phyloP scores from a whole-genome alignment of 2,329 filamentous ascomycete species.

The Fusarium sp. region DNA sequence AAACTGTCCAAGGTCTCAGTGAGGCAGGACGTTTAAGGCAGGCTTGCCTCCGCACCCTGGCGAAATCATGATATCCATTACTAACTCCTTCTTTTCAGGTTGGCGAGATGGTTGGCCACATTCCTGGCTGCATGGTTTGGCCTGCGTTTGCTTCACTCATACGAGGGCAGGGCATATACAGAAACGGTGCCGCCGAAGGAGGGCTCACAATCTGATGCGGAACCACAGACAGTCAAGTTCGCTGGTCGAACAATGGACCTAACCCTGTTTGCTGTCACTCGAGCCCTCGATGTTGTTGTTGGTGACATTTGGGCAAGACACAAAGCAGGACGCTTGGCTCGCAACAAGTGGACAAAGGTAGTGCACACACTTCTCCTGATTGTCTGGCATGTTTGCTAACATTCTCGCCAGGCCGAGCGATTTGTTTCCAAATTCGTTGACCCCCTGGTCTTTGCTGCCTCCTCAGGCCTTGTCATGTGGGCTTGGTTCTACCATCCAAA shows the following conservation, averaged over 20 bases:
- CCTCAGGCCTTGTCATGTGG: conserved; percentile 86
- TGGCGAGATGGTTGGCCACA: conserved; percentile 68
- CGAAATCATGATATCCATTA: background rate
- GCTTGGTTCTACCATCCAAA: conserved; percentile 84
- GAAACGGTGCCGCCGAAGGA: conserved; percentile 53
- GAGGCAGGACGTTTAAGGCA: conserved; percentile 47
- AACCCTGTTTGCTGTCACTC: conserved; percentile 79
- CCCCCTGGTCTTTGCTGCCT: conserved; percentile 76
- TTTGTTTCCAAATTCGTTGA: conserved; percentile 63
- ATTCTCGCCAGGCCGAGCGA: conserved; percentile 47
- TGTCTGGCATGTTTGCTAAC: conserved; percentile 25
- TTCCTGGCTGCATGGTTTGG: conserved; percentile 70
- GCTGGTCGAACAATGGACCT: conserved; percentile 84
- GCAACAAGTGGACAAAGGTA: conserved; percentile 62
- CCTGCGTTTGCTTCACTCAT: conserved; percentile 68
- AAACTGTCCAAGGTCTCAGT: conserved; percentile 41
- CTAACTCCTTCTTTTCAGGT: conserved; percentile 52
- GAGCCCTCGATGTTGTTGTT: conserved; percentile 78
- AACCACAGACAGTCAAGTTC: conserved; percentile 46
- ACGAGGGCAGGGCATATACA: conserved; percentile 59
- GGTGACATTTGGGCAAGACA: conserved; percentile 72
- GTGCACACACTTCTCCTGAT: background rate
- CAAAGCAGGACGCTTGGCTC: conserved; percentile 58
- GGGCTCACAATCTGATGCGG: conserved; percentile 43
- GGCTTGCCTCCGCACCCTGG: background rate